These are phyloP conservation scores for Psilocybe cubensis DNA, from an alignment of 768 basidiomycete species.

Conservation along the genomic window DNA sequence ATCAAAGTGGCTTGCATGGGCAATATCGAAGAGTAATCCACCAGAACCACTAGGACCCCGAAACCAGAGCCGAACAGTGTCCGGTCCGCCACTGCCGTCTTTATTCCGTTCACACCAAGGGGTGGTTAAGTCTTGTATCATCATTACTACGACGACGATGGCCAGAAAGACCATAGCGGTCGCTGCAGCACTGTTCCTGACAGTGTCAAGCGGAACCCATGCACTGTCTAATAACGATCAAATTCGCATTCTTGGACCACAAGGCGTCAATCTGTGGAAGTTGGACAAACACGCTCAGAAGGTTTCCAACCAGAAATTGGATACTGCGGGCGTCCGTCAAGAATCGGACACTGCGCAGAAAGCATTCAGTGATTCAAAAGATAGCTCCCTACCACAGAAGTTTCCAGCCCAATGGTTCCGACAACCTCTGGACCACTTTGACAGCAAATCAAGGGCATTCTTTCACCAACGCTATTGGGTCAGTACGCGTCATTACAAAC, in stretches of 20 bases:
- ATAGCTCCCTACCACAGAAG: constrained; percentile 22
- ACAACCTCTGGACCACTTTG: constrained; percentile 88
- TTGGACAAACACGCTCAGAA: constrained; percentile 33
- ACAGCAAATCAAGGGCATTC: constrained; percentile 52
- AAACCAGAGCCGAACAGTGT: too few species aligned
- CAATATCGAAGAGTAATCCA: too few species aligned
- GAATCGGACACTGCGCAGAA: neutral
- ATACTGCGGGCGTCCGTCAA: constrained; percentile 13
- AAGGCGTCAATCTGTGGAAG: constrained; percentile 70
- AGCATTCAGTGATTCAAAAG: neutral
- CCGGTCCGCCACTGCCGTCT: too few species aligned
- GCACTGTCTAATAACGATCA: constrained; percentile 16
- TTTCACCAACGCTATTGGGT: constrained; percentile 95
- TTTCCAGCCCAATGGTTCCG: constrained; percentile 72
- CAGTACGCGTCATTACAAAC: constrained; percentile 78
- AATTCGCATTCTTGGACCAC: constrained; percentile 45
- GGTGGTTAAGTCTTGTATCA: too few species aligned
- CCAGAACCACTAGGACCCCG: too few species aligned
- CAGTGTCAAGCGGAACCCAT: neutral
- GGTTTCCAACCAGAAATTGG: constrained; percentile 15
- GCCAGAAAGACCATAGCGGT: constrained; percentile 7
- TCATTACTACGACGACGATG: constrained; percentile 10
- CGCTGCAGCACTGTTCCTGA: constrained; percentile 8
- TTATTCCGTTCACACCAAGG: too few species aligned
- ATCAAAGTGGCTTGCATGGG: too few species aligned